A percentile compares a stretch with the other conserved stretches of the same genome.
phyloP scores from a whole-genome alignment of 139 green algal species.

The Chlamydomonas asymmetrica region DNA sequence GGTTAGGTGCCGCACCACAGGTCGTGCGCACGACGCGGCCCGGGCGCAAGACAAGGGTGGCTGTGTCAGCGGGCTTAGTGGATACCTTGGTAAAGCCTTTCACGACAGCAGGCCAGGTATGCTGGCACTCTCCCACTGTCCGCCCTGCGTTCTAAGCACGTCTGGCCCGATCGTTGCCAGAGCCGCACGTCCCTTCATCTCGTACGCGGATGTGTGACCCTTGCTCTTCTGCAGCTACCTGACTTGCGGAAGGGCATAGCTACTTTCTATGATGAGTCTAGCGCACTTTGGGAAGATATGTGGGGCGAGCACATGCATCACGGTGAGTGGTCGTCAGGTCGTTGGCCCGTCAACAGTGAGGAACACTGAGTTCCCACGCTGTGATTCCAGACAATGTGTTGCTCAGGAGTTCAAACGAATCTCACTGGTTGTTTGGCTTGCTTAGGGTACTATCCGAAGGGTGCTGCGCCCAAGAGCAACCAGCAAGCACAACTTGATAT shows the following conservation, averaged over 20 bases:
- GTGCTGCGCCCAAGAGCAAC: conserved; percentile 61
- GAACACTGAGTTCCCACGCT: not conserved
- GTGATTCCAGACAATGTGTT: not conserved
- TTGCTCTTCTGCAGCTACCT: conserved; percentile 33
- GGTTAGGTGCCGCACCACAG: too few species aligned
- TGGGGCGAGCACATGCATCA: conserved; percentile 98
- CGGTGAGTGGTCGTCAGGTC: conserved; percentile 43
- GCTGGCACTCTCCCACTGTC: not conserved
- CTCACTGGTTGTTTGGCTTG: not conserved
- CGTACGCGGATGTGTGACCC: not conserved
- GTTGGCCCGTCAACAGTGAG: not conserved
- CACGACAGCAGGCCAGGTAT: conserved; percentile 37
- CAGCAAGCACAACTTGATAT: conserved; percentile 91
- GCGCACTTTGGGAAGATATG: conserved; percentile 89
- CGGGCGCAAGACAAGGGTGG: too few species aligned
- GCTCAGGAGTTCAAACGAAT: not conserved
- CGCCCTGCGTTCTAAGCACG: not conserved
- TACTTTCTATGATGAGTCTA: conserved; percentile 92
- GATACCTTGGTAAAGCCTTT: conserved; percentile 40
- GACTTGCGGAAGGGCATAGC: conserved; percentile 93
- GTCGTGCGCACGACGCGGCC: too few species aligned
- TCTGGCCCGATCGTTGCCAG: not conserved
- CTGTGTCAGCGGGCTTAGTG: conserved; percentile 16
- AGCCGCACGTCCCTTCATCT: not conserved
- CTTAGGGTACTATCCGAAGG: conserved; percentile 84